Conservation (phyloP, 129 eudicot species). For the Glebionis coronaria region DNA sequence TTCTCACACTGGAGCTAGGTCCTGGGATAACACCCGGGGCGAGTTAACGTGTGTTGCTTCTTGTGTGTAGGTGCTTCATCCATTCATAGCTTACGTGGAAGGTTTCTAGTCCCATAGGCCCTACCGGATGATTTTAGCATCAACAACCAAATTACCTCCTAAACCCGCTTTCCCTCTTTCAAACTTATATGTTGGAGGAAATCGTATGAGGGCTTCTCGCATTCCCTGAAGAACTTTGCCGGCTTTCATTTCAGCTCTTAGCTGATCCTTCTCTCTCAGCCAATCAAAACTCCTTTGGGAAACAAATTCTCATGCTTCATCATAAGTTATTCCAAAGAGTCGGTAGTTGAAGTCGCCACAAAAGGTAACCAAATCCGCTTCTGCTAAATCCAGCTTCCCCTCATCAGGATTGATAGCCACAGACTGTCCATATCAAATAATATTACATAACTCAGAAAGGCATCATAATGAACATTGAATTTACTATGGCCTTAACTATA, state of each 20-base stretch:
- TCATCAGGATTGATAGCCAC: conserved; percentile 63
- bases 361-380: conserved; percentile 88
- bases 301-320: conserved; percentile 97
- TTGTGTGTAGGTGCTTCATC: too few species aligned
- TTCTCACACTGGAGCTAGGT: too few species aligned
- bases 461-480: not conserved
- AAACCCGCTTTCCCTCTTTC: conserved; percentile 83
- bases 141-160: conserved; percentile 77
- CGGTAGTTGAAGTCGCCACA: conserved; percentile 93
- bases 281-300: conserved; percentile 97
- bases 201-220: conserved; percentile 81
- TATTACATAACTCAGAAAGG: conserved; percentile 8
- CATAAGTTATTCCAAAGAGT: conserved; percentile 94
- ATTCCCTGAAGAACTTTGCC: conserved; percentile 98
- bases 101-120: too few species aligned
- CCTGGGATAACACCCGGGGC: too few species aligned
- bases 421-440: conserved; percentile 31
- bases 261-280: conserved; percentile 94
- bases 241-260: conserved; percentile 95
- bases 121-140: too few species aligned
- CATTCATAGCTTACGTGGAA: conserved; percentile 21
- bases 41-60: too few species aligned
- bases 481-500: too few species aligned
- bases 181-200: conserved; percentile 98
- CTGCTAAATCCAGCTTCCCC: conserved; percentile 87